Conservation (phyloP, 2,329 filamentous ascomycete genomes). For the Knufia petricola region DNA sequence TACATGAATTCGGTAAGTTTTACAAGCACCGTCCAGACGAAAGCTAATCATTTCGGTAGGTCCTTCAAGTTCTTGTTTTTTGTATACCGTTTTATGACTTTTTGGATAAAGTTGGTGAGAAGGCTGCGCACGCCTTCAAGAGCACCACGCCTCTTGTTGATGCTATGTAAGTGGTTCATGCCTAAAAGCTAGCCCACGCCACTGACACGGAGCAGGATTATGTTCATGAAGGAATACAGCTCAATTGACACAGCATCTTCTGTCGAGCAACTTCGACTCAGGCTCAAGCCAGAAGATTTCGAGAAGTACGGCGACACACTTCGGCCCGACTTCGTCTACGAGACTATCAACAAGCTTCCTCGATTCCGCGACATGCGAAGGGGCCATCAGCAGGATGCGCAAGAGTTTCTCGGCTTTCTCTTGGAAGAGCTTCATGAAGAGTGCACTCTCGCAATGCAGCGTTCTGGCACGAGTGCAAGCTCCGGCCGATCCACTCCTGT, state of each 20-base stretch:
- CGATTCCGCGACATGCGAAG: constrained; percentile 89
- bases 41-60: constrained; percentile 46
- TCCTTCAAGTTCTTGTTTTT: constrained; percentile 90
- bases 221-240: constrained; percentile 90
- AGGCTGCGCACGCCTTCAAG: constrained; percentile 83
- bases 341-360: constrained; percentile 75
- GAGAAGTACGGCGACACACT: constrained; percentile 88
- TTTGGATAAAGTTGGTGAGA: constrained; percentile 73
- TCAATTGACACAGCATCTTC: constrained; percentile 70
- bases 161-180: constrained; percentile 61
- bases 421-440: constrained; percentile 90
- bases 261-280: constrained; percentile 60
- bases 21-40: not conserved
- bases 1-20: constrained; percentile 94
- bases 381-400: constrained; percentile 93
- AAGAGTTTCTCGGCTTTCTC: constrained; percentile 91
- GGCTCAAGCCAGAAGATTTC: constrained; percentile 71
- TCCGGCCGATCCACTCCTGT: constrained; percentile 38
- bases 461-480: constrained; percentile 36
- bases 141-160: constrained; percentile 89
- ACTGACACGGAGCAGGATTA: constrained; percentile 52
- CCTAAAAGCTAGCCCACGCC: constrained; percentile 6
- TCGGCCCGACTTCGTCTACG: constrained; percentile 89
- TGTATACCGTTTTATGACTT: constrained; percentile 93
- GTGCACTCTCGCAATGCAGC: constrained; percentile 63